phyloP scores from a whole-genome alignment of 2,329 filamentous ascomycete species.

The Hymenoscyphus scutula region DNA sequence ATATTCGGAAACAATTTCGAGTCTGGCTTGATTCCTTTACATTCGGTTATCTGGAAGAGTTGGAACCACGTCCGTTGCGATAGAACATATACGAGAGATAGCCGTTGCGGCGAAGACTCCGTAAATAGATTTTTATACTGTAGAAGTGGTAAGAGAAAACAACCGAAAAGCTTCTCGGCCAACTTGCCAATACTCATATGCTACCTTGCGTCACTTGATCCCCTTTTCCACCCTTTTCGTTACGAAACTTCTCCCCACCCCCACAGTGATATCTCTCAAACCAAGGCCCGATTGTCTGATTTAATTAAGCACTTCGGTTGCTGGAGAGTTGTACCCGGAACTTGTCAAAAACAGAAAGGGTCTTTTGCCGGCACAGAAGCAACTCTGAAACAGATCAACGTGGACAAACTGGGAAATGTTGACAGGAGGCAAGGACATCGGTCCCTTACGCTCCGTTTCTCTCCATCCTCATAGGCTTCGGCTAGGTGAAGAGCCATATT shows the following conservation, averaged over 20 bases:
- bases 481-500: not conserved
- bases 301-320: not conserved
- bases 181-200: too few relatives aligned
- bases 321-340: not conserved
- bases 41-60: too few relatives aligned
- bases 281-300: not conserved
- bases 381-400: not conserved
- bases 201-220: not conserved
- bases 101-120: not conserved
- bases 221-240: not conserved
- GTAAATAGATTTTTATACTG: constrained; percentile 1
- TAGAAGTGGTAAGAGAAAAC: too few relatives aligned
- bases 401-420: not conserved
- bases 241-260: not conserved
- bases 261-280: not conserved
- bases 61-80: too few relatives aligned
- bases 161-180: not conserved
- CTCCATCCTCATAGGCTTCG: not conserved
- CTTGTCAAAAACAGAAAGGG: not conserved
- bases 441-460: not conserved
- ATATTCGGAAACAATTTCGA: too few relatives aligned
- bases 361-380: too few relatives aligned
- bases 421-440: not conserved
- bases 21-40: too few relatives aligned
- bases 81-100: not conserved